Conservation (phyloP, 2,329 filamentous ascomycete genomes). For the Aspergillus phoenicis region DNA sequence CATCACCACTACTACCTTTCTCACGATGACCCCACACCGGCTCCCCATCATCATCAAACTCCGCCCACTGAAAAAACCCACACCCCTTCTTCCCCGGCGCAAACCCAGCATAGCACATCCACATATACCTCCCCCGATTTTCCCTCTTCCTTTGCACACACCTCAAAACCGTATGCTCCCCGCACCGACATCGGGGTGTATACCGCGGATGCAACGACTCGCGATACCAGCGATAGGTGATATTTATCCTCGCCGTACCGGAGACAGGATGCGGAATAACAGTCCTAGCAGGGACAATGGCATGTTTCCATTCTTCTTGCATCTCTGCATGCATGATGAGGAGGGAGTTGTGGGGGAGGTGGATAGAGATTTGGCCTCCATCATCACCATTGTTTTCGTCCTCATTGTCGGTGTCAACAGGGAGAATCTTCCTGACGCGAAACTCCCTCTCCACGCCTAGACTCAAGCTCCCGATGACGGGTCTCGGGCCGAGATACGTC, state of each 20-base stretch:
- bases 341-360: conserved; percentile 91
- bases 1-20: conserved; percentile 19
- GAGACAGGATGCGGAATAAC: conserved; percentile 85
- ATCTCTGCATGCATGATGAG: conserved; percentile 97
- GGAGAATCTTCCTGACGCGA: conserved; percentile 75
- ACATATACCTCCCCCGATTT: conserved; percentile 80
- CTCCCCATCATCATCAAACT: conserved; percentile 83
- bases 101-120: conserved; percentile 81
- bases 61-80: conserved; percentile 80
- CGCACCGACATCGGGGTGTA: conserved; percentile 78
- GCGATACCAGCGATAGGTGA: conserved; percentile 90
- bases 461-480: conserved; percentile 86
- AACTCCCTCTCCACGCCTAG: conserved; percentile 94
- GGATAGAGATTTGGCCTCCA: conserved; percentile 86
- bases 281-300: conserved; percentile 70
- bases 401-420: conserved; percentile 44
- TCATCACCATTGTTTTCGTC: conserved; percentile 33
- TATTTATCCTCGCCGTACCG: conserved; percentile 80
- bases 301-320: conserved; percentile 97
- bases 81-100: conserved; percentile 59
- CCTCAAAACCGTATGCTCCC: conserved; percentile 67
- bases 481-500: conserved; percentile 86
- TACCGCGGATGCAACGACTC: conserved; percentile 72
- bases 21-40: conserved; percentile 60
- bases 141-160: conserved; percentile 79